Conservation (phyloP, 805 yeast species). For the Pichia paraexigua region DNA sequence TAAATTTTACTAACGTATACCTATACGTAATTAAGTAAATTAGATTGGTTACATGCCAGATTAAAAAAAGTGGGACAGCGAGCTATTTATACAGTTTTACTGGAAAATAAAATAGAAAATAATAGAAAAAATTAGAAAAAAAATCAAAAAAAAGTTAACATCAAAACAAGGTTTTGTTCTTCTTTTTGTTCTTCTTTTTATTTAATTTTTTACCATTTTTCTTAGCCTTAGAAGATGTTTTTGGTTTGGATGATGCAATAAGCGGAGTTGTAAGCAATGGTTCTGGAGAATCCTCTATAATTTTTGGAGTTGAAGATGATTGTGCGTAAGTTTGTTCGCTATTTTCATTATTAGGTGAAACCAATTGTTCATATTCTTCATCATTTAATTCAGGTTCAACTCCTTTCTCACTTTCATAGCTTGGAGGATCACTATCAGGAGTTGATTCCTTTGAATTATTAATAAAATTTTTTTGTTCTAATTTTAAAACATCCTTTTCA, state of each 20-base stretch:
- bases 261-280: background rate
- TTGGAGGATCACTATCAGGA: slow-evolving; percentile 25
- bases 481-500: background rate
- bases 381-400: slow-evolving; percentile 3
- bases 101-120: background rate
- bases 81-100: background rate
- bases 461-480: background rate
- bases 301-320: background rate
- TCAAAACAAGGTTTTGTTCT: slow-evolving; percentile 9
- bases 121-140: no score
- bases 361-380: slow-evolving; percentile 1
- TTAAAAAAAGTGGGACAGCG: background rate
- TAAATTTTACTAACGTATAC: background rate
- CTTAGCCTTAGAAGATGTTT: background rate
- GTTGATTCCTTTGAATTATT: slow-evolving; percentile 4
- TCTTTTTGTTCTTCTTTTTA: slow-evolving; percentile 19
- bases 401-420: slow-evolving; percentile 18
- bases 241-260: background rate
- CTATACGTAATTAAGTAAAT: no score
- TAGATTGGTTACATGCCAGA: no score
- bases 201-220: slow-evolving; percentile 18
- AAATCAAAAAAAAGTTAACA: background rate
- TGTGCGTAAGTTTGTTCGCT: slow-evolving; percentile 6
- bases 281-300: background rate
- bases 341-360: background rate